Base-by-base conservation (phyloP, 176 grass and related monocot species). In the Musa troglodytarum region DNA sequence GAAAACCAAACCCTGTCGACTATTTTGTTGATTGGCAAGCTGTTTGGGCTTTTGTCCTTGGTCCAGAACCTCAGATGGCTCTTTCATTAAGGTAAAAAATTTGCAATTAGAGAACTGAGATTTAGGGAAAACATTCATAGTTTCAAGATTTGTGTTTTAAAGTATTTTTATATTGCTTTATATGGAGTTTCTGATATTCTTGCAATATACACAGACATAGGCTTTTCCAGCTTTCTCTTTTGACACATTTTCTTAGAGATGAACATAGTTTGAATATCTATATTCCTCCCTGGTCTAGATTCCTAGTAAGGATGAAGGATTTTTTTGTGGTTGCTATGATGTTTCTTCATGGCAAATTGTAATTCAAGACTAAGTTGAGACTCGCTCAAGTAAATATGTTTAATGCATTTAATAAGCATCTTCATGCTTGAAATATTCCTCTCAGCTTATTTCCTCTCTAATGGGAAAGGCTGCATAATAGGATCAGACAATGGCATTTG, bases 41-140 rank as follows among this genome's bases (percentile, higher is more conserved):
- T 80, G 80, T 98, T 77, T 98, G 95, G 95, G 86, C 95, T 11
- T 93, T 89, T 91, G 82, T 84, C 72, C 78, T 98, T 73, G 95
- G 95, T 3, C 95, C 95, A 26, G 95, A 98, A 87, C 95, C 90
- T 54, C 83, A 98, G 66, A 63, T 93, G 82, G 84, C 84, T 78
- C 82, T 93, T 77, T 88, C 88, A 78, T 58, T 98, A 82, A 93
- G 95, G 95, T 93, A 79, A 80, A 78, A 11, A 9, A 26, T 16
- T 71, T 20, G 21, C 16, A 20, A 23, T 50, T 62, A 68, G 17
- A 9, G 21, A 34, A 8, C 43, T 69, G 5, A 17, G 19, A 56
- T 69, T 12, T 56, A 43, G 34, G 2, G 17, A 19, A 73, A 64
- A 72, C 1, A 49, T 53, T 73, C 25, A 16, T 68, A 14, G 65